phyloP scores from a whole-genome alignment of 2,329 filamentous ascomycete genomes.

The Pyrenophora tritici-repentis region DNA sequence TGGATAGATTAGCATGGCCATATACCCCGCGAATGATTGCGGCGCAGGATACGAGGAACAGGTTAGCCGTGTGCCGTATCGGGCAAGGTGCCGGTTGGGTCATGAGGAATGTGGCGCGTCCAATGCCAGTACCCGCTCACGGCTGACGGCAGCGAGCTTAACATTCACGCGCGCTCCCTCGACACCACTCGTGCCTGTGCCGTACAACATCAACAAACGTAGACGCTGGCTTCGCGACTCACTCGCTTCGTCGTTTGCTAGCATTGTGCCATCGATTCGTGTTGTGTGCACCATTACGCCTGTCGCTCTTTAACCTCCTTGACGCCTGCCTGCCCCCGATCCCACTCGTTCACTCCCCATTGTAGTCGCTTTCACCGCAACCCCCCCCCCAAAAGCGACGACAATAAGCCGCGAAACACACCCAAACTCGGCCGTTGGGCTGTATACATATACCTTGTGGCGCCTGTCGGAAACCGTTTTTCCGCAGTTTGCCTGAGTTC shows the following conservation, averaged over 20 bases:
- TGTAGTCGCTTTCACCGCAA: conserved; percentile 24
- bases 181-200: conserved; percentile 34
- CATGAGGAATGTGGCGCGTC: conserved; percentile 15
- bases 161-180: conserved; percentile 15
- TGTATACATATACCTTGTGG: conserved; percentile 24
- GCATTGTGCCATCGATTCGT: conserved; percentile 17
- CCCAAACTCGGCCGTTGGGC: not conserved
- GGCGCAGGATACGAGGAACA: conserved; percentile 22
- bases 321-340: conserved; percentile 5
- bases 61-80: conserved; percentile 30
- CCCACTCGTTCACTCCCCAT: conserved; percentile 11
- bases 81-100: conserved; percentile 27
- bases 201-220: conserved; percentile 23
- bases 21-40: conserved; percentile 24
- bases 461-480: conserved; percentile 16
- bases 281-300: not conserved
- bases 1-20: conserved; percentile 18
- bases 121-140: conserved; percentile 26
- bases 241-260: conserved; percentile 24
- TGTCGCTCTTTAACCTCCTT: conserved; percentile 28
- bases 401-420: not conserved
- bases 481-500: conserved; percentile 33
- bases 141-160: conserved; percentile 9
- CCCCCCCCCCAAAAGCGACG: conserved; percentile 9
- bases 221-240: conserved; percentile 34